Percentiles rank a stretch among this genome's conserved stretches.
These are phyloP conservation scores for Aphanoascus verrucosus DNA, from an alignment of 2,329 filamentous ascomycete species.

Conservation along the genomic window DNA sequence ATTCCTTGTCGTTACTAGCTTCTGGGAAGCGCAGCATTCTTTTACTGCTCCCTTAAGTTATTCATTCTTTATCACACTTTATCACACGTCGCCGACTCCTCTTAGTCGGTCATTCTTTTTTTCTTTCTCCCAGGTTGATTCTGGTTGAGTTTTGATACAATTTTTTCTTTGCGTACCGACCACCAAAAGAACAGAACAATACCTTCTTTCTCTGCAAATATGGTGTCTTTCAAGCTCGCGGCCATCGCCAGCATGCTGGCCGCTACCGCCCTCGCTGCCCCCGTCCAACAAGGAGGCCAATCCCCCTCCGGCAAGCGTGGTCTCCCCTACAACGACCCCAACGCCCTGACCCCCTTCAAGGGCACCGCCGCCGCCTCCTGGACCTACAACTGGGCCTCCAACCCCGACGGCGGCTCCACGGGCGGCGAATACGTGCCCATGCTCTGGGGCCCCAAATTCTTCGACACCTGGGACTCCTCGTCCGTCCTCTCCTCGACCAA, in stretches of 20 bases:
- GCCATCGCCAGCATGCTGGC: constrained; percentile 28
- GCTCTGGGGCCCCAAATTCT: constrained; percentile 35
- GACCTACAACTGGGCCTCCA: constrained; percentile 39
- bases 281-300: constrained; percentile 17
- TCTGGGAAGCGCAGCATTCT: constrained; percentile 12
- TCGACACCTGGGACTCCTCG: constrained; percentile 29
- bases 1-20: constrained; percentile 25
- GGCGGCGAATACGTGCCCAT: constrained; percentile 37
- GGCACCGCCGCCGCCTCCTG: constrained; percentile 27
- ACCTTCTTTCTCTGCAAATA: constrained; percentile 18
- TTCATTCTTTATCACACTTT: constrained; percentile 17
- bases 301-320: constrained; percentile 22
- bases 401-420: constrained; percentile 7
- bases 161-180: neutral
- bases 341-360: constrained; percentile 26
- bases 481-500: constrained; percentile 26
- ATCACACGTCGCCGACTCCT: constrained; percentile 10
- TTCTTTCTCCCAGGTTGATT: constrained; percentile 13
- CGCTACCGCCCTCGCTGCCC: constrained; percentile 26
- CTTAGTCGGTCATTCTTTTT: constrained; percentile 15
- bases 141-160: constrained; percentile 13
- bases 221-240: constrained; percentile 29
- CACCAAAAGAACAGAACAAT: neutral
- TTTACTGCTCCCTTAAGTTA: constrained; percentile 8
- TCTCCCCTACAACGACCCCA: constrained; percentile 34